These are phyloP conservation scores for Paxillus involutus DNA, from an alignment of 768 basidiomycete species.

Conservation along the genomic window DNA sequence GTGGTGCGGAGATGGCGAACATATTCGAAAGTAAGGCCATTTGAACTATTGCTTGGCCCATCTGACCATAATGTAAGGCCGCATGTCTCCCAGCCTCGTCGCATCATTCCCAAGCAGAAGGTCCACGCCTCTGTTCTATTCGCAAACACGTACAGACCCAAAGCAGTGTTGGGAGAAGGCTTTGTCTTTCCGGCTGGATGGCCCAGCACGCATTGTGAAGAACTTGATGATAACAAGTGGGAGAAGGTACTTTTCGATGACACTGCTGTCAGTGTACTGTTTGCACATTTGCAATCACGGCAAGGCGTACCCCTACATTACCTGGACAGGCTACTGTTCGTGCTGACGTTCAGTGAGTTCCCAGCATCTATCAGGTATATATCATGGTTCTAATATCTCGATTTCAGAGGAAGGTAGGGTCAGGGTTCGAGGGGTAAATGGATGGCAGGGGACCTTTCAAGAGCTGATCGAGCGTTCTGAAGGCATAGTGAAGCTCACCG, in stretches of 20 bases:
- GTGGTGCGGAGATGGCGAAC: slow-evolving; percentile 16
- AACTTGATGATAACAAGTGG: slow-evolving; percentile 11
- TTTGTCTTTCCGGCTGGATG: slow-evolving; percentile 19
- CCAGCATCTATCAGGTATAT: neutral
- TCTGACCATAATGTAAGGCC: slow-evolving; percentile 5
- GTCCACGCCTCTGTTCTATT: slow-evolving; percentile 24
- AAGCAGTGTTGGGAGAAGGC: slow-evolving; percentile 18
- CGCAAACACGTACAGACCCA: slow-evolving; percentile 20
- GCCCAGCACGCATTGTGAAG: neutral
- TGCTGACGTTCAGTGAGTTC: slow-evolving; percentile 20
- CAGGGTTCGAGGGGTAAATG: neutral
- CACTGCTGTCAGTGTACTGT: slow-evolving; percentile 11
- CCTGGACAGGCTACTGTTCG: slow-evolving; percentile 19
- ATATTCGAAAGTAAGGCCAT: slow-evolving; percentile 14
- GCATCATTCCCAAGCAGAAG: slow-evolving; percentile 28
- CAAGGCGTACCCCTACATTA: slow-evolving; percentile 18
- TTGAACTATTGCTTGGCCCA: neutral
- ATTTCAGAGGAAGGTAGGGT: neutral
- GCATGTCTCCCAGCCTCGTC: slow-evolving; percentile 21
- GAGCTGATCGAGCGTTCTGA: neutral
- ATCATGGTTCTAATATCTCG: neutral
- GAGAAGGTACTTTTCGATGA: slow-evolving; percentile 22
- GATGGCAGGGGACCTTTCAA: neutral
- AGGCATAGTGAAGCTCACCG: neutral
- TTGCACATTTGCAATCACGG: slow-evolving; percentile 12